Conservation (phyloP, 495 filamentous ascomycete species). For the Alectoria sarmentosa region DNA sequence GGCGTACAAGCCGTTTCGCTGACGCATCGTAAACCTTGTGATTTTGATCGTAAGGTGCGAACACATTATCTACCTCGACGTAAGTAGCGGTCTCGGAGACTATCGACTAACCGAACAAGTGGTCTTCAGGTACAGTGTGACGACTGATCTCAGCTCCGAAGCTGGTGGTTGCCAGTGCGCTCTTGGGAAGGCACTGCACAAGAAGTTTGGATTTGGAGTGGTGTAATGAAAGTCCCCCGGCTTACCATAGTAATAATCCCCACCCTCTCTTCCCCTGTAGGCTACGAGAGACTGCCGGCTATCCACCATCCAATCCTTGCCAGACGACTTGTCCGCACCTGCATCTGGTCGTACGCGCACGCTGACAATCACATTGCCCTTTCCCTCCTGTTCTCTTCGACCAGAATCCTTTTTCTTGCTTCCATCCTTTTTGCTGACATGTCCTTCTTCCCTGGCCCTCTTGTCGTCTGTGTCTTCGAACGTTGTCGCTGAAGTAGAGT, state of each 20-base stretch:
- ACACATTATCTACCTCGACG: slow-evolving; percentile 74
- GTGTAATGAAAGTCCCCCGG: slow-evolving; percentile 1
- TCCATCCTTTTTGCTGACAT: slow-evolving; percentile 32
- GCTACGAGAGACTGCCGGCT: slow-evolving; percentile 72
- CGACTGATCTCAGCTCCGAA: neutral
- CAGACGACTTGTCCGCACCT: slow-evolving; percentile 51
- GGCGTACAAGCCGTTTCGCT: slow-evolving; percentile 87
- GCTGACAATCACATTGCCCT: slow-evolving; percentile 94
- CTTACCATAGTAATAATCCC: slow-evolving; percentile 89
- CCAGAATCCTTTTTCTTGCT: slow-evolving; percentile 31
- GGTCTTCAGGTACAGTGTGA: neutral
- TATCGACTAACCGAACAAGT: neutral
- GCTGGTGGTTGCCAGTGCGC: neutral
- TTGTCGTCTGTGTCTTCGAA: slow-evolving; percentile 65
- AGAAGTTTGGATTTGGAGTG: neutral
- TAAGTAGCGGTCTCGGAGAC: slow-evolving; percentile 4
- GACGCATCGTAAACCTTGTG: slow-evolving; percentile 86
- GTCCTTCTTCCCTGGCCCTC: slow-evolving; percentile 37
- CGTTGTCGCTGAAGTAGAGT: slow-evolving; percentile 81
- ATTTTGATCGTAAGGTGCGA: slow-evolving; percentile 86
- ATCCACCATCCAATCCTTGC: slow-evolving; percentile 91
- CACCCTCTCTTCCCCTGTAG: slow-evolving; percentile 81
- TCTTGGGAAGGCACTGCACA: neutral
- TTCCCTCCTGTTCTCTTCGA: slow-evolving; percentile 53
- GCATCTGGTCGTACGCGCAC: slow-evolving; percentile 86